Conservation (phyloP, 257 asterid species). For the Salvia hispanica region DNA sequence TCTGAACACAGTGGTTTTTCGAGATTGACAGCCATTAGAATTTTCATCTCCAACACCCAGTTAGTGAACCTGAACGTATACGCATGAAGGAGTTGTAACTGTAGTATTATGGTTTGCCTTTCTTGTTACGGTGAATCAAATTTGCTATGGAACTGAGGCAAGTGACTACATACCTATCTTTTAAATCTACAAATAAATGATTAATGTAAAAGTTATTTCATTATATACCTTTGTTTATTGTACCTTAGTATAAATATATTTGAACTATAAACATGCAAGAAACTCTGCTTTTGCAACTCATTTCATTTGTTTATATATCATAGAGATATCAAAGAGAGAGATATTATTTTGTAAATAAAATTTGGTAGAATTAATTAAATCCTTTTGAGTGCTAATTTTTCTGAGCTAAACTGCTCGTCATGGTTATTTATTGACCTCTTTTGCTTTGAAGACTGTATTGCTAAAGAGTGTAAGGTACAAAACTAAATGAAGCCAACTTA, state of each 20-base stretch:
- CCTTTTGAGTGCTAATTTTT: neutral
- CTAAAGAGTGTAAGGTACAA: neutral
- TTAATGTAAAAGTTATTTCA: too few species aligned
- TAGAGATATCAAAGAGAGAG: neutral
- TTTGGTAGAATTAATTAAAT: neutral
- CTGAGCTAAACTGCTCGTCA: neutral
- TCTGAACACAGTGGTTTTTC: neutral
- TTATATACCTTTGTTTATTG: neutral
- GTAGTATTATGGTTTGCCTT: neutral
- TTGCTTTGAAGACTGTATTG: neutral
- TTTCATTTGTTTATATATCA: neutral
- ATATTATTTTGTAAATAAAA: neutral
- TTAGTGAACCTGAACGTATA: neutral
- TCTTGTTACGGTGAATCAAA: neutral
- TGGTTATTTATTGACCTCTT: slow-evolving; percentile 4
- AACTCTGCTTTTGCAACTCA: neutral
- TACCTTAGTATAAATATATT: neutral
- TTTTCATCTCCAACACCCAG: neutral
- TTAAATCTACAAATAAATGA: too few species aligned
- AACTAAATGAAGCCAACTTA: neutral
- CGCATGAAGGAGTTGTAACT: too few species aligned
- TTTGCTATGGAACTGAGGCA: neutral
- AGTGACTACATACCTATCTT: neutral
- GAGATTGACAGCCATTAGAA: neutral
- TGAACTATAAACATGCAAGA: neutral